Evolutionary conservation across 225 moss, liverwort and hornwort species (phyloP).

Genomic region (Antitrichia curtipendula): DNA sequence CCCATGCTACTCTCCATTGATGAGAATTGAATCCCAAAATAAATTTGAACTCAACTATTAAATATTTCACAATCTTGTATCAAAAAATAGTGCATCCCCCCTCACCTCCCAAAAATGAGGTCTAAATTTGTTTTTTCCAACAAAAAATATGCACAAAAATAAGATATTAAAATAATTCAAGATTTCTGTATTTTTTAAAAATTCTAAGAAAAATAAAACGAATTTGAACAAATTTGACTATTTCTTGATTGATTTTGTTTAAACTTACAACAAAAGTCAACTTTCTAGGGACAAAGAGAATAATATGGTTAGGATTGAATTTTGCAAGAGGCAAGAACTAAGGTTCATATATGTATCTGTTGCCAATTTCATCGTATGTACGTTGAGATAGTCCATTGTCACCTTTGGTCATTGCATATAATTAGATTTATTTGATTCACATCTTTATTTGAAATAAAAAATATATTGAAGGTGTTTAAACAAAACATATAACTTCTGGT

Average conservation of each 20-base stretch:
- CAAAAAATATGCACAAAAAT: neutral
- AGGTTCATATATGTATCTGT: too few relatives aligned
- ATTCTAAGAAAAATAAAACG: neutral
- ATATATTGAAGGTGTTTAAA: neutral
- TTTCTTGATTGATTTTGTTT: neutral
- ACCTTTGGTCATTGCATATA: neutral
- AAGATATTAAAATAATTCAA: neutral
- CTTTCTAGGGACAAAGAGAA: too few relatives aligned
- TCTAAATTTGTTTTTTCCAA: neutral
- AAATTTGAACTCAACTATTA: neutral
- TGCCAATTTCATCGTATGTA: too few relatives aligned
- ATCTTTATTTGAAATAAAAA: too few relatives aligned
- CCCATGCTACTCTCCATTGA: neutral
- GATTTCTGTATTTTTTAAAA: neutral
- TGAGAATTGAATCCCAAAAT: accelerated
- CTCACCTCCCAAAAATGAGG: neutral
- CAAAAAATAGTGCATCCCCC: neutral
- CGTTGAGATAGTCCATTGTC: neutral
- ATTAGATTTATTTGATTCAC: neutral
- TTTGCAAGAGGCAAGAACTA: too few relatives aligned
- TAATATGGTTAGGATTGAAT: too few relatives aligned
- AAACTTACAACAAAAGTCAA: too few relatives aligned
- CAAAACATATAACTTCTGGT: too few relatives aligned
- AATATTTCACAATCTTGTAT: neutral
- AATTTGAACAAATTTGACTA: too few relatives aligned